These are phyloP conservation scores for Mucor indicus DNA, from an alignment of 371 early-diverging fungal genomes.

Conservation along the genomic window DNA sequence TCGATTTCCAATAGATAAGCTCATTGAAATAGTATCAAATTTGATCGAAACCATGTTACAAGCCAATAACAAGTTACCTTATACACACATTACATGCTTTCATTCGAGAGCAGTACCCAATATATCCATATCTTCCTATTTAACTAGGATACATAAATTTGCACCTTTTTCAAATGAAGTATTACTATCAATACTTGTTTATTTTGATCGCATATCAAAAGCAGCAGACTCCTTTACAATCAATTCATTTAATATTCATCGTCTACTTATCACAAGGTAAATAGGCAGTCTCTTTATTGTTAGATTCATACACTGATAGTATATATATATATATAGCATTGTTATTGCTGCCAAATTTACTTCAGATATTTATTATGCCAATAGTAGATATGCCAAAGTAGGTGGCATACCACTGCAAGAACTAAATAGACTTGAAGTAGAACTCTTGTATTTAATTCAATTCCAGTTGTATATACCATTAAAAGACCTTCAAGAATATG, in stretches of 20 bases:
- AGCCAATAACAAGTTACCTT: slow-evolving; percentile 55
- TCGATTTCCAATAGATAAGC: slow-evolving; percentile 34
- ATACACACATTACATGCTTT: slow-evolving; percentile 63
- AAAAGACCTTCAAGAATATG: slow-evolving; percentile 64
- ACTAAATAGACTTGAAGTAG: slow-evolving; percentile 82
- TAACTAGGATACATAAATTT: slow-evolving; percentile 68
- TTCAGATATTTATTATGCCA: slow-evolving; percentile 79
- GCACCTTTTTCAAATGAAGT: slow-evolving; percentile 72
- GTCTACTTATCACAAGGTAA: slow-evolving; percentile 64
- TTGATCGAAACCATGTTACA: slow-evolving; percentile 47
- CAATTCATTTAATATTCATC: slow-evolving; percentile 74
- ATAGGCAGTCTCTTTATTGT: not conserved
- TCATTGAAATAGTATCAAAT: slow-evolving; percentile 41
- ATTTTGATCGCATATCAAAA: slow-evolving; percentile 72
- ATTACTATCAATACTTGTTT: slow-evolving; percentile 73
- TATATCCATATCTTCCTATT: slow-evolving; percentile 62
- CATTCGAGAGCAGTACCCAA: slow-evolving; percentile 78
- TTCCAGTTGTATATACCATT: slow-evolving; percentile 68
- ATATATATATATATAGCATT: slow-evolving; percentile 30
- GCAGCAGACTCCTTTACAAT: slow-evolving; percentile 44
- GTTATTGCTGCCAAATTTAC: slow-evolving; percentile 77
- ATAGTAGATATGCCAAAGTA: slow-evolving; percentile 67
- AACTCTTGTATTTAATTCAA: slow-evolving; percentile 74
- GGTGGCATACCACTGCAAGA: slow-evolving; percentile 81
- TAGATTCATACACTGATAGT: not conserved